Evolutionary conservation across 148 eudicot species (phyloP), one percentile per base, ranked within the genome.

Genomic region (Spergularia marina): DNA sequence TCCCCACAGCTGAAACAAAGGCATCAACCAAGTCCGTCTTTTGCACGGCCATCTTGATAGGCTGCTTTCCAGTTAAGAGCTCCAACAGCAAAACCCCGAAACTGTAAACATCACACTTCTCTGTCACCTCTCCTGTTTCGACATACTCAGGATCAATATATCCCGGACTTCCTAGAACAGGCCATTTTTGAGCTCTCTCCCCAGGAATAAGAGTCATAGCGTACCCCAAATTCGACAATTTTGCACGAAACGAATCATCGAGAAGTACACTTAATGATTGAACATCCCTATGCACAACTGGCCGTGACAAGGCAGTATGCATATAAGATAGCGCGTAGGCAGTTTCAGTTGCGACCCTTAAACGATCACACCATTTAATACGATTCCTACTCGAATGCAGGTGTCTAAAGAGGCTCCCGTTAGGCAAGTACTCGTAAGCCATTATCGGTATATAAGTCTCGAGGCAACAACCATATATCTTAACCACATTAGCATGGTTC

Each of bases 391-490:
- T 18, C 34, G 55, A 41, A 70, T 71, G 68, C 10, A 77, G 52
- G 62, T 20, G 63, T n/a, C 69, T 8, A 56, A 40, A 62, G 21
- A 83, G 83, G 68, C 76, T 77, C 67, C 78, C 81, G 16, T 80
- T 71, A 65, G 76, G 75, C 57, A 83, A 63, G 65, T 64, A 83
- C 34, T 75, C 82, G 41, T 74, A 84, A 5, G 74, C 83, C 13
- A 77, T 76, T 21, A 83, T 58, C 4, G 84, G 81, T 1, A 83
- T 25, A 25, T 18, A 57, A 1, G 79, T 69, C 76, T 83, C 83
- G 0, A 83, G 78, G 72, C 86, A 83, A 67, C 79, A 74, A 2
- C 86, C 86, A 47, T 73, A 74, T 15, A 80, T 15, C 41, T 68
- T 74, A n/a, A 77, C 78, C 34, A 69, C 51, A 51, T 77, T 73